Evolutionary conservation across 139 green algal genomes (phyloP).

Genomic region (Raphidocelis subcapitata): DNA sequence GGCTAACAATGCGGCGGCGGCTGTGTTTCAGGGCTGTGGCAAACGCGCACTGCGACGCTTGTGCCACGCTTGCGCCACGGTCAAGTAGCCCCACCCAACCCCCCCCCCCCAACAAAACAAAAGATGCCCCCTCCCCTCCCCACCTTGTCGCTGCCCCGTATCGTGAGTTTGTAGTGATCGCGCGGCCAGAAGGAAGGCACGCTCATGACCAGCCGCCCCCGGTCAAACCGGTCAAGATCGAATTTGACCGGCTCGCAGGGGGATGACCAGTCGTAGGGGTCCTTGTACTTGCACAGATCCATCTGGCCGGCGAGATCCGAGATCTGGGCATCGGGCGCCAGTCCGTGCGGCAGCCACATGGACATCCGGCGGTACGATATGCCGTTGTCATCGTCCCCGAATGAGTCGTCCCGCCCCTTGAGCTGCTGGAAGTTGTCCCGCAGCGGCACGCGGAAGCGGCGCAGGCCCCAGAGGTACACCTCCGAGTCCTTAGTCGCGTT

Average conservation of each 20-base stretch:
- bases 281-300: conserved; percentile 13
- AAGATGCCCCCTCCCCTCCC: no score
- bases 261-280: conserved; percentile 22
- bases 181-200: conserved; percentile 9
- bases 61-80: no score
- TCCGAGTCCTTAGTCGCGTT: conserved; percentile 3
- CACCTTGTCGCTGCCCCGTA: no score
- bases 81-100: no score
- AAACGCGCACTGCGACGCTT: no score
- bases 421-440: conserved; percentile 13
- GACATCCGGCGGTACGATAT: conserved; percentile 31
- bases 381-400: background rate
- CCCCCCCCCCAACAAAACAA: no score
- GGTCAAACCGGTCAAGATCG: conserved; percentile 14
- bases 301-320: no score
- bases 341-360: conserved; percentile 43
- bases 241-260: conserved; percentile 14
- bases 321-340: conserved; percentile 4
- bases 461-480: conserved; percentile 5
- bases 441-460: conserved; percentile 17
- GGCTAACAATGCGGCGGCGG: no score
- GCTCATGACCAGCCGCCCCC: conserved; percentile 24
- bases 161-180: conserved; percentile 22
- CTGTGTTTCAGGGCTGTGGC: no score
- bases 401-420: background rate